Percentiles rank a stretch among this genome's conserved stretches.
phyloP scores from a whole-genome alignment of 805 yeast species.

The Nakazawaea holstii region DNA sequence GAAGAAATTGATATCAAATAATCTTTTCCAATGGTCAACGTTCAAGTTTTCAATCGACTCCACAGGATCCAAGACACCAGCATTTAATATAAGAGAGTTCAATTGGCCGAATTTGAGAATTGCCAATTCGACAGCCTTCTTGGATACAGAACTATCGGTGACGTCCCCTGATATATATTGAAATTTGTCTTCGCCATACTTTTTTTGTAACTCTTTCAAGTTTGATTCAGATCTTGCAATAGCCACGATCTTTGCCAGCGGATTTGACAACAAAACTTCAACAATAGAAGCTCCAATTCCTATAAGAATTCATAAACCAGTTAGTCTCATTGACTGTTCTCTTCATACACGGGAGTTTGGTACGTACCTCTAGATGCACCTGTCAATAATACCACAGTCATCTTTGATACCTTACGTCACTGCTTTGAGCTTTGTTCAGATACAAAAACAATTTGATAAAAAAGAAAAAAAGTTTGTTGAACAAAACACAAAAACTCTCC shows the following conservation, averaged over 20 bases:
- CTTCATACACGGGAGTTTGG: neutral
- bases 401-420: neutral
- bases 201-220: conserved; percentile 34
- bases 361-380: conserved; percentile 57
- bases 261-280: conserved; percentile 35
- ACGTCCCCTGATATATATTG: conserved; percentile 57
- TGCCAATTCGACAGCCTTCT: conserved; percentile 38
- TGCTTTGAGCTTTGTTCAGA: neutral
- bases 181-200: conserved; percentile 45
- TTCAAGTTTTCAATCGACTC: conserved; percentile 45
- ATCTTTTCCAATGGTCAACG: conserved; percentile 50
- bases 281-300: conserved; percentile 85
- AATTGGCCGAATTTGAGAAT: conserved; percentile 47
- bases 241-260: conserved; percentile 48
- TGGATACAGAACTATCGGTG: conserved; percentile 31
- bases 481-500: conserved; percentile 1
- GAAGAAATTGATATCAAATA: conserved; percentile 76
- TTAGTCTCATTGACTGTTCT: no score
- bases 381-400: conserved; percentile 42
- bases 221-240: conserved; percentile 62
- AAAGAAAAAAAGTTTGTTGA: conserved; percentile 5
- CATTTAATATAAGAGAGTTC: conserved; percentile 68
- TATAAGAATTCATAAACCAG: conserved; percentile 8
- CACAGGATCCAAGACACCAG: conserved; percentile 83
- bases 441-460: neutral